Evolutionary conservation across 2,329 filamentous ascomycete genomes (phyloP), one percentile per base, ranked within the genome.

Genomic region (Colletotrichum acutatum): DNA sequence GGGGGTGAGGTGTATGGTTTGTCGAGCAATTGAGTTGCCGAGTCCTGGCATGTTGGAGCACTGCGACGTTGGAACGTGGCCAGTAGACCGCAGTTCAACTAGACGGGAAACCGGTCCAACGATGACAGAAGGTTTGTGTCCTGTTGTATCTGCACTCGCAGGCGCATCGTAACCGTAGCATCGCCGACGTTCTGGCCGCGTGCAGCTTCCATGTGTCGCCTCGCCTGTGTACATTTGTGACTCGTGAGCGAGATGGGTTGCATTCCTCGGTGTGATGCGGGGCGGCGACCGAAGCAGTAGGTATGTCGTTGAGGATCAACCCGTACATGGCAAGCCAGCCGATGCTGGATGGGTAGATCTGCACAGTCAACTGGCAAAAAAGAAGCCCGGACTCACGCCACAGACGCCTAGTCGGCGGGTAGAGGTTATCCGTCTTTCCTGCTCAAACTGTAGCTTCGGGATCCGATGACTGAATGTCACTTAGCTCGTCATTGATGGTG

Each of bases 391-490:
- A 52, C 46, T 66, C 56, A 70, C 69, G 70, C 70, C 70, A 72
- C 32, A 32, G 67, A 16, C 62, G 42, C 57, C 49, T 52, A 37
- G 28, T 22, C 34, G 66, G 61, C 70, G 70, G 66, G 60, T 66
- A 70, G 66, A 72, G 69, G 60, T 26, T 60, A 70, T 72, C 70
- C 70, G 66, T 49, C 59, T 69, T 24, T 49, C 37, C 66, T 60
- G 59, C 52, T 42, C 66, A 37, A 57, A 52, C 54, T 56, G 56
- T 72, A 69, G 70, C 66, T 60, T 46, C 60, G 42, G 32, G 34
- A 46, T 34, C 12, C 11, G 12, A 34, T 70, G 37, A 32, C 26
- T 34, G 46, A 54, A 34, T 56, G 60, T 12, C n/a, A 32, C n/a
- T 49, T 52, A 24, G 49, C 46, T 70, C 56, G 46, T 56, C 58